phyloP scores from a whole-genome alignment of 768 basidiomycete genomes.

The Tricholoma furcatifolium region DNA sequence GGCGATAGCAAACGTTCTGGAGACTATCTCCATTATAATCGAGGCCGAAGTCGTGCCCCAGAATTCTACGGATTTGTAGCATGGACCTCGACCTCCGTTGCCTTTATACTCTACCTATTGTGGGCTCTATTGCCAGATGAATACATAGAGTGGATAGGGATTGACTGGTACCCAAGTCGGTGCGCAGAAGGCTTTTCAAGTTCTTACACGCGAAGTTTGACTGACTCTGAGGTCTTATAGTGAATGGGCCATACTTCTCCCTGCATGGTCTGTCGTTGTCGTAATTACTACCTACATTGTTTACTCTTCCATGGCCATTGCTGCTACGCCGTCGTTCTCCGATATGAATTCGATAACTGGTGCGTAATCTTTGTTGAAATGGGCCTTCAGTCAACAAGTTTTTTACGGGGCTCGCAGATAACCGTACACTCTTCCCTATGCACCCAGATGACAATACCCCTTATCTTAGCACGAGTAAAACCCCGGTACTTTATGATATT shows the following conservation, averaged over 20 bases:
- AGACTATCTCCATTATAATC: background rate
- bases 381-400: slow-evolving; percentile 3
- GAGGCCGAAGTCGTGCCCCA: slow-evolving; percentile 57
- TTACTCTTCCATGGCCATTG: slow-evolving; percentile 75
- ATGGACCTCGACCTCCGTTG: slow-evolving; percentile 72
- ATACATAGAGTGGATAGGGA: slow-evolving; percentile 61
- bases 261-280: slow-evolving; percentile 71
- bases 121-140: slow-evolving; percentile 82
- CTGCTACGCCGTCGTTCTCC: slow-evolving; percentile 66
- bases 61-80: slow-evolving; percentile 93
- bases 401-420: no score
- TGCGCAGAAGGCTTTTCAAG: slow-evolving; percentile 30
- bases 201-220: background rate
- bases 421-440: slow-evolving; percentile 50
- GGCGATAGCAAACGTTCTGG: background rate
- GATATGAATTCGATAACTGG: slow-evolving; percentile 70
- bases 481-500: slow-evolving; percentile 75
- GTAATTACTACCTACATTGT: slow-evolving; percentile 74
- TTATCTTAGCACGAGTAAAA: slow-evolving; percentile 48
- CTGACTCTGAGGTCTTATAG: slow-evolving; percentile 34
- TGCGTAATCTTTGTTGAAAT: slow-evolving; percentile 25
- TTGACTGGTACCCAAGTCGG: slow-evolving; percentile 90
- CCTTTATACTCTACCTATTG: slow-evolving; percentile 68
- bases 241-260: slow-evolving; percentile 83
- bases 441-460: slow-evolving; percentile 33